Percentiles rank a stretch among this genome's conserved stretches.
Evolutionary conservation across 2,329 filamentous ascomycete genomes (phyloP).

Genomic region (Coniosporium uncinatum): DNA sequence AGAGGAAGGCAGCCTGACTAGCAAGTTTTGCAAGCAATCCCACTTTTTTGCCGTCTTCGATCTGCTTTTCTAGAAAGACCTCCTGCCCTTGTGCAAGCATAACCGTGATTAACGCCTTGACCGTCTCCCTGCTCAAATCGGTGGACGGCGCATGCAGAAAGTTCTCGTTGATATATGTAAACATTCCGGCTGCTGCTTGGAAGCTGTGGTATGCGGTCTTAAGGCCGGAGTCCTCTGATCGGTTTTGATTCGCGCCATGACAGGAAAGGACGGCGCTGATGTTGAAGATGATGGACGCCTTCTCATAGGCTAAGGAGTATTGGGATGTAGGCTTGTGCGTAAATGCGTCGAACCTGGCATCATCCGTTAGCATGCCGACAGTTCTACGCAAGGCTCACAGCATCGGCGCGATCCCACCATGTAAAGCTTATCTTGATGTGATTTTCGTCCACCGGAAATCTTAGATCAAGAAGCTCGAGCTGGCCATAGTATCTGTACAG

Average conservation of each 20-base stretch:
- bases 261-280: conserved; percentile 96
- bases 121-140: conserved; percentile 92
- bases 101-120: conserved; percentile 88
- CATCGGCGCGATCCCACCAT: conserved; percentile 60
- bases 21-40: conserved; percentile 89
- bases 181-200: conserved; percentile 98
- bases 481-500: conserved; percentile 98
- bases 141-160: conserved; percentile 95
- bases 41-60: conserved; percentile 87
- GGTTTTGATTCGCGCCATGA: conserved; percentile 89
- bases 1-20: conserved; percentile 84
- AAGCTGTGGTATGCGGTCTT: conserved; percentile 98
- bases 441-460: conserved; percentile 97
- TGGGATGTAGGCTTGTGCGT: conserved; percentile 97
- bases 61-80: conserved; percentile 95
- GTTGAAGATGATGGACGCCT: conserved; percentile 99
- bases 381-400: not conserved
- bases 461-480: conserved; percentile 86
- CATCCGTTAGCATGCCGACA: not conserved
- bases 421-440: conserved; percentile 99
- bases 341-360: conserved; percentile 98
- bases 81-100: conserved; percentile 97
- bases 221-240: conserved; percentile 85
- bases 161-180: conserved; percentile 99
- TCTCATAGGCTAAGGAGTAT: conserved; percentile 95